Percentiles rank a stretch among this genome's conserved stretches.
Conservation (phyloP, 169 alveolate species). For the Gregarina niphandrodes region DNA sequence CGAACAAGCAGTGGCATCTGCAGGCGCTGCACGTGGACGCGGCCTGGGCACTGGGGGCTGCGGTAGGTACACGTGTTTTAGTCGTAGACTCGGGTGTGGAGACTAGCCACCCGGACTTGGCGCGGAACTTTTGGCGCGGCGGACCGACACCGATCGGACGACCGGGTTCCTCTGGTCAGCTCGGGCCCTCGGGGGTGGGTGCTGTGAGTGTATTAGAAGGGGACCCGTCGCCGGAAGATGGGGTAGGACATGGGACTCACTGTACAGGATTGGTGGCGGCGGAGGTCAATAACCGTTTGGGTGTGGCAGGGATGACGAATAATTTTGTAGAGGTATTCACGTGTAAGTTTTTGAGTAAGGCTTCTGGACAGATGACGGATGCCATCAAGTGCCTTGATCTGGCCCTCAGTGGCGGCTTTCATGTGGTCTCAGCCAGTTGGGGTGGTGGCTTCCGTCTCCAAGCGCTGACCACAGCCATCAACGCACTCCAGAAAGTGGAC, state of each 20-base stretch:
- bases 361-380: constrained; percentile 2
- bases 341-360: constrained; percentile 1
- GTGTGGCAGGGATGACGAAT: constrained; percentile 6
- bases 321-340: constrained; percentile 9
- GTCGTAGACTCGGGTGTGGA: no score
- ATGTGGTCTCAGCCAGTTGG: constrained; percentile 4
- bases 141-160: no score
- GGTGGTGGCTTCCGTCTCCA: constrained; percentile 6
- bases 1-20: no score
- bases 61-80: no score
- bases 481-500: neutral
- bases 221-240: no score
- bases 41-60: no score
- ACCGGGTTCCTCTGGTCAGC: no score
- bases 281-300: constrained; percentile 5
- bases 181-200: no score
- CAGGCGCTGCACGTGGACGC: no score
- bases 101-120: no score
- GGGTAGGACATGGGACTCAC: constrained; percentile 12
- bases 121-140: no score
- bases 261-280: constrained; percentile 13
- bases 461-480: constrained; percentile 3
- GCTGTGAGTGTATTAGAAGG: no score
- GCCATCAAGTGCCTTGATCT: constrained; percentile 7
- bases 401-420: constrained; percentile 7